Evolutionary conservation across 1,139 yeast species (phyloP).

Genomic region (Nakaseomyces nivariensis): DNA sequence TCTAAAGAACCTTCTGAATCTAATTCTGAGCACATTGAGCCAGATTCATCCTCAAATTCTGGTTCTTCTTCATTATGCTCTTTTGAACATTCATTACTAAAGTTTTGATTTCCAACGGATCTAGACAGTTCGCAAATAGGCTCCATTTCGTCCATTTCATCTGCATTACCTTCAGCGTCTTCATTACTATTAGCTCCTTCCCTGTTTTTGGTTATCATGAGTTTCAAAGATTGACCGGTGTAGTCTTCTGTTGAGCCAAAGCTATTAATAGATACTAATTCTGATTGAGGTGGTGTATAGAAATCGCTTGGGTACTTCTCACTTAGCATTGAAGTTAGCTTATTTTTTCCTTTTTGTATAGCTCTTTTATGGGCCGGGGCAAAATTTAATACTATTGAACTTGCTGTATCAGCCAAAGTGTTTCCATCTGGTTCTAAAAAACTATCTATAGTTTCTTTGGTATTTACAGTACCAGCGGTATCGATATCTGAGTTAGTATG

Average conservation of each 20-base stretch:
- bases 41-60: neutral
- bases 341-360: neutral
- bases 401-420: slow-evolving; percentile 11
- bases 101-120: neutral
- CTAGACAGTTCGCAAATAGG: neutral
- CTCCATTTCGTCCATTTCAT: neutral
- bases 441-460: neutral
- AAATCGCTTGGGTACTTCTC: slow-evolving; percentile 4
- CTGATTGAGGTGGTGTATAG: slow-evolving; percentile 14
- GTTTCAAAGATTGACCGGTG: neutral
- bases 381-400: slow-evolving; percentile 21
- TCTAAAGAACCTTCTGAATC: neutral
- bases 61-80: neutral
- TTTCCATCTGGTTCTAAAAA: slow-evolving; percentile 2
- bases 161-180: neutral
- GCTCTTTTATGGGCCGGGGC: slow-evolving; percentile 6
- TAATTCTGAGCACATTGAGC: neutral
- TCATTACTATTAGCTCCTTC: neutral
- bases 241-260: slow-evolving; percentile 4
- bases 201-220: neutral
- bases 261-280: slow-evolving; percentile 15
- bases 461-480: neutral
- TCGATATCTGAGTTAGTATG: slow-evolving; percentile 4
- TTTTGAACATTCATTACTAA: neutral
- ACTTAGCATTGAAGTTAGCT: neutral